Base-by-base conservation (phyloP, 768 basidiomycete genomes). In the Leccinum pellstonianum region DNA sequence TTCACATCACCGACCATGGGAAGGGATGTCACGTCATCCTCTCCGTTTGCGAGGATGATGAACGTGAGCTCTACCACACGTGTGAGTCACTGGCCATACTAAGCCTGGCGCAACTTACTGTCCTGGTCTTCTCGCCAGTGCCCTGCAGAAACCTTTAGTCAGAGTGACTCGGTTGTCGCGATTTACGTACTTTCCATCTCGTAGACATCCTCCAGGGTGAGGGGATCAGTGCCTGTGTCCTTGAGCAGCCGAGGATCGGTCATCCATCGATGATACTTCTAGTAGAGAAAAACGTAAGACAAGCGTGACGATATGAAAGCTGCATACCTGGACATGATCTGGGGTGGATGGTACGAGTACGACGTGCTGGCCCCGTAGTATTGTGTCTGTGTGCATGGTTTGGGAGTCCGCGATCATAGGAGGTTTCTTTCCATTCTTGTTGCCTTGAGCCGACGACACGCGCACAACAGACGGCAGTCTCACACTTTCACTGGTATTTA, bases 241-340 rank as follows among this genome's bases (percentile, higher is more conserved):
- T 84, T 80, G 46, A 86, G 82, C 56, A 98, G 77, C 62, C 85
- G 85, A 35, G 84, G 82, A 69, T 83, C 81, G 29, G 82, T 77
- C 95, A 98, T 96, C 95, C 95, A 98, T 62, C 80, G 79, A 69
- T 95, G 85, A 68, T 97, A 98, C 67, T 76, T 88, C 91, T 94
- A 7, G 17, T 94, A 12, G 27, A 27, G 27, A 21, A 8, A 0
- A 53, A 33, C 8, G 11, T 4, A 3, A 38, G 19, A 15, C 7
- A 2, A 47, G 25, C 21, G 23, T 4, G 43, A 6, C 3, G 14
- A 1, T 17, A 35, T 17, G 8, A 25, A 8, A 12, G 14, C 15
- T 11, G 14, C 33, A 43, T 55, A 70, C 69, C 60, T 68, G 41
- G 51, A 84, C 81, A 71, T 84, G 81, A 47, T 80, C 80, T 48